These are phyloP conservation scores for Entamoeba moshkovskii DNA, from an alignment of 208 protist species.

Conservation along the genomic window DNA sequence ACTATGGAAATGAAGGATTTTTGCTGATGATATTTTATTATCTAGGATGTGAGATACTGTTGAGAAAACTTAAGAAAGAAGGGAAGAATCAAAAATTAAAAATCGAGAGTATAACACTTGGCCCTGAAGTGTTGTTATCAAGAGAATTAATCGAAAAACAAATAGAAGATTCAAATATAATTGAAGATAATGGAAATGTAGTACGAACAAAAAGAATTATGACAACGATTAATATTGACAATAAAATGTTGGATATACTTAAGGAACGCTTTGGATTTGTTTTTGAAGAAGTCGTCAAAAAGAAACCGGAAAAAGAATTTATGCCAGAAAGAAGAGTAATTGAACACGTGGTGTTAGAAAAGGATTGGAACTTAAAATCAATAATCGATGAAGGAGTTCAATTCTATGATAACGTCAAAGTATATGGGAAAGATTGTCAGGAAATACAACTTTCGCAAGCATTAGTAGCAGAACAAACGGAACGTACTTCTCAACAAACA, in stretches of 20 bases:
- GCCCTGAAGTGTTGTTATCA: neutral
- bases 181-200: neutral
- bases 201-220: neutral
- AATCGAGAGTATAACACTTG: neutral
- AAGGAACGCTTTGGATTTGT: neutral
- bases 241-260: neutral
- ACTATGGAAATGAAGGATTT: slow-evolving; percentile 7
- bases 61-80: neutral
- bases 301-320: neutral
- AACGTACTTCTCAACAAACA: no score
- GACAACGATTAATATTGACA: neutral
- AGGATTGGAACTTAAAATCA: neutral
- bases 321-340: neutral
- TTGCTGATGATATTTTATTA: neutral
- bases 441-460: neutral
- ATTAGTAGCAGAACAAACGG: no score
- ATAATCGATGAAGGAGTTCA: neutral
- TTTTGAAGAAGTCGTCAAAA: neutral
- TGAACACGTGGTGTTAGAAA: neutral
- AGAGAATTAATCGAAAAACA: neutral
- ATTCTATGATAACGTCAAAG: neutral
- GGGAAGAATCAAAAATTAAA: neutral
- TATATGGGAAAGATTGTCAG: neutral
- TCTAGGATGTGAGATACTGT: neutral
- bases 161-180: neutral